Evolutionary conservation across 306 rosid species (phyloP).

Genomic region (Oxytropis ochrocephala): DNA sequence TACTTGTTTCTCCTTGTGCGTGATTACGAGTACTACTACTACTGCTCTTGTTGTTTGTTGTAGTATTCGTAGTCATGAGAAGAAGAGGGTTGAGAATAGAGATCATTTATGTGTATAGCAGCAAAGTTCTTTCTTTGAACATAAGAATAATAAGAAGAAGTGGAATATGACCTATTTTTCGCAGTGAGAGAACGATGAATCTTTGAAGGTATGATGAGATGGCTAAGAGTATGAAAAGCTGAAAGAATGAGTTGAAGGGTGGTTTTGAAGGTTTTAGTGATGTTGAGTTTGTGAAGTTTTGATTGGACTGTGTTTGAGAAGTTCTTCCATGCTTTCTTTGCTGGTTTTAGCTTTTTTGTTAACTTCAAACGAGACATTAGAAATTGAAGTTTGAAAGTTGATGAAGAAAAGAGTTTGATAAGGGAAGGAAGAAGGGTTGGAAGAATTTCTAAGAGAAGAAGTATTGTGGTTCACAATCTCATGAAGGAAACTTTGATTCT

Average conservation of each 20-base stretch:
- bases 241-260: slow-evolving; percentile 34
- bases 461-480: slow-evolving; percentile 18
- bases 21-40: neutral
- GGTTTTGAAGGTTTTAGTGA: slow-evolving; percentile 29
- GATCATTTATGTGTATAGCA: slow-evolving; percentile 60
- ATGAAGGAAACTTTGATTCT: slow-evolving; percentile 32
- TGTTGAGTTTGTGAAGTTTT: slow-evolving; percentile 40
- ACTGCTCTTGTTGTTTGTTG: neutral
- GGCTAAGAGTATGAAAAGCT: slow-evolving; percentile 22
- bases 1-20: slow-evolving; percentile 32
- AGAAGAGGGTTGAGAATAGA: slow-evolving; percentile 27
- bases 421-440: neutral
- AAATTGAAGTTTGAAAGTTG: neutral
- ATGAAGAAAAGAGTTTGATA: neutral
- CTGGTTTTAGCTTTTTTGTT: slow-evolving; percentile 45
- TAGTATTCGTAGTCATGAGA: neutral
- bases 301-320: slow-evolving; percentile 26
- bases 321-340: slow-evolving; percentile 59
- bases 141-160: slow-evolving; percentile 19
- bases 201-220: slow-evolving; percentile 31
- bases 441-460: slow-evolving; percentile 6
- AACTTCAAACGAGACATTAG: slow-evolving; percentile 35
- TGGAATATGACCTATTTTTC: slow-evolving; percentile 10
- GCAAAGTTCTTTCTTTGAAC: slow-evolving; percentile 20
- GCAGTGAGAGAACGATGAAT: slow-evolving; percentile 26